Evolutionary conservation across 192 early-diverging fungal genomes (phyloP).

Genomic region (Endogone sp.): DNA sequence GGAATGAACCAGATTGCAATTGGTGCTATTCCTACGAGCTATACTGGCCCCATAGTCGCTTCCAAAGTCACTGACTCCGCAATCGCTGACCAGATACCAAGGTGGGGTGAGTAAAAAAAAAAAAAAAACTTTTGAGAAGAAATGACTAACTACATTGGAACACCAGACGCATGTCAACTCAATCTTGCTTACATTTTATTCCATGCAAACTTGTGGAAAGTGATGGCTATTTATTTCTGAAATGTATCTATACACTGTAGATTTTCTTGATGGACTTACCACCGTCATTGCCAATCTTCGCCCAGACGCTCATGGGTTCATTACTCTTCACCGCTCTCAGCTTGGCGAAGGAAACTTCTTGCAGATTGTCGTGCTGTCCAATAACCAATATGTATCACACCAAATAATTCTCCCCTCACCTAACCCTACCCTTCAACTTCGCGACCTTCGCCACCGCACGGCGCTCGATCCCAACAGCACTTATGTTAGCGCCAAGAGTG

Average conservation of each 20-base stretch:
- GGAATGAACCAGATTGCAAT: no score
- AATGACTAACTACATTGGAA: no score
- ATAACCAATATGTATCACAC: slow-evolving; percentile 9
- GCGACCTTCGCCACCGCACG: not conserved
- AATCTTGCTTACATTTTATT: no score
- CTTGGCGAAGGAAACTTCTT: slow-evolving; percentile 21
- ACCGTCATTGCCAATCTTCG: not conserved
- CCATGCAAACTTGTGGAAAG: no score
- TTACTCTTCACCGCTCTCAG: slow-evolving; percentile 9
- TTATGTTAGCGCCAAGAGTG: not conserved
- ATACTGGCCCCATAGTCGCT: no score
- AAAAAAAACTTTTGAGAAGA: no score
- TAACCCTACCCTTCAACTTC: not conserved
- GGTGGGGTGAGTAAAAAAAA: not conserved
- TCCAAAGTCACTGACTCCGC: no score
- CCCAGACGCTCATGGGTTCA: not conserved
- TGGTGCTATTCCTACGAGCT: no score
- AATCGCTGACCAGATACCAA: not conserved
- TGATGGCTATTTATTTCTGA: no score
- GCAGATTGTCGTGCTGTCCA: slow-evolving; percentile 14
- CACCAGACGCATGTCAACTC: no score
- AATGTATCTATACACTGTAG: not conserved
- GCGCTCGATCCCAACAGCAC: not conserved
- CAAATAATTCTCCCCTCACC: not conserved
- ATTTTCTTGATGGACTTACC: not conserved